Conservation (phyloP, 306 rosid genomes). For the Vigna hirtella region DNA sequence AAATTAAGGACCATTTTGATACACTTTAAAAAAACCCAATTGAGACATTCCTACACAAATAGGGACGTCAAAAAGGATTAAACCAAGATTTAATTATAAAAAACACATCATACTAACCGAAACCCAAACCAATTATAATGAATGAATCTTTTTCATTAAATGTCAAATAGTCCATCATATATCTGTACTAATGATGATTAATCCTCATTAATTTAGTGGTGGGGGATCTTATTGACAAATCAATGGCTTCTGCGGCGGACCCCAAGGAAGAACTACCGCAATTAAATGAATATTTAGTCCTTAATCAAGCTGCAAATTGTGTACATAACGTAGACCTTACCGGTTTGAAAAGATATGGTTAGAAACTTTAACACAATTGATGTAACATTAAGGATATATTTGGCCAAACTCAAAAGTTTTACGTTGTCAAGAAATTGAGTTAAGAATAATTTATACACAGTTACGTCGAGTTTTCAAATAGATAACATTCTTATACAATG, state of each 20-base stretch:
- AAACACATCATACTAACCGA: too few species aligned
- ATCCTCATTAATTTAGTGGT: not conserved
- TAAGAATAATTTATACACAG: too few species aligned
- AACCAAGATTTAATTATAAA: too few species aligned
- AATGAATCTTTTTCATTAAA: not conserved
- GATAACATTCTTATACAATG: too few species aligned
- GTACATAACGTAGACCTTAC: constrained; percentile 19
- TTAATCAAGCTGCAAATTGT: constrained; percentile 11
- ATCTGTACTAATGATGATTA: constrained; percentile 16
- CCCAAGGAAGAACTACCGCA: not conserved
- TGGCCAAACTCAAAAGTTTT: too few species aligned
- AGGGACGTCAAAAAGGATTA: too few species aligned
- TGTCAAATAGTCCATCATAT: not conserved
- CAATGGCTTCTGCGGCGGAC: constrained; percentile 5
- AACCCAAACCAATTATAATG: not conserved
- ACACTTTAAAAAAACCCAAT: too few species aligned
- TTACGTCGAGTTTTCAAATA: too few species aligned
- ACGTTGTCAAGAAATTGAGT: too few species aligned
- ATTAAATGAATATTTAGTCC: constrained; percentile 8
- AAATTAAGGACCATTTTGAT: too few species aligned
- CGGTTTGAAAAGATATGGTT: not conserved
- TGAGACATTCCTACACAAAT: too few species aligned
- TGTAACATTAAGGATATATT: not conserved
- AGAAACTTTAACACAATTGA: constrained; percentile 16
- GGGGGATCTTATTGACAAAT: constrained; percentile 12